Percentiles rank a stretch among this genome's conserved stretches.
These are phyloP conservation scores for Cystobasidium onofrii DNA, from an alignment of 768 basidiomycete genomes.

Conservation along the genomic window DNA sequence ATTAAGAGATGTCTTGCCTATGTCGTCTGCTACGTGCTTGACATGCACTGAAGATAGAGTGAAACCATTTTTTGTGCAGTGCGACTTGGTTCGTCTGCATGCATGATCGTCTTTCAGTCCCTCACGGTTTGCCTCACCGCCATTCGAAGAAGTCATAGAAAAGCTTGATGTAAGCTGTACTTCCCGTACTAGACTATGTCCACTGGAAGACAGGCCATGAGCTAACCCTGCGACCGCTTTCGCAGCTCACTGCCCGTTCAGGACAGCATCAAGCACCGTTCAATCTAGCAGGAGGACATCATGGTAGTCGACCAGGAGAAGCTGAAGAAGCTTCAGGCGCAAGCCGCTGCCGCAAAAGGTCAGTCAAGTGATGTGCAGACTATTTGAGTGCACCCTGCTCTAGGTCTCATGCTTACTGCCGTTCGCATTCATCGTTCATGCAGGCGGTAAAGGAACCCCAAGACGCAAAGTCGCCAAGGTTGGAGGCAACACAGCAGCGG, in stretches of 20 bases:
- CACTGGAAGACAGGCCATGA: too few species aligned
- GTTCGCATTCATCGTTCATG: not conserved
- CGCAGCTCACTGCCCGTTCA: not conserved
- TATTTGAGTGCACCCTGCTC: not conserved
- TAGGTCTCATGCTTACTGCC: not conserved
- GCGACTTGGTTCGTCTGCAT: too few species aligned
- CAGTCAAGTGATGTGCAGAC: not conserved
- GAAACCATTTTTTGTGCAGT: too few species aligned
- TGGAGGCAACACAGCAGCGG: not conserved
- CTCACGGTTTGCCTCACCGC: not conserved
- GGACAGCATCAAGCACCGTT: not conserved
- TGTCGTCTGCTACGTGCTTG: too few species aligned
- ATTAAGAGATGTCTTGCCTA: too few species aligned
- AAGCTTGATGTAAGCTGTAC: not conserved
- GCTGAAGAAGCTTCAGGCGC: constrained; percentile 34
- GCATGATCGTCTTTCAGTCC: not conserved
- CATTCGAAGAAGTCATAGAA: not conserved
- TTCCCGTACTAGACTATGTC: not conserved
- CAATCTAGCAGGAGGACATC: not conserved
- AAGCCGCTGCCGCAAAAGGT: constrained; percentile 25
- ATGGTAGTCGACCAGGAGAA: constrained; percentile 34
- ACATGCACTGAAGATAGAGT: too few species aligned
- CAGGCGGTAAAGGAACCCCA: constrained; percentile 5
- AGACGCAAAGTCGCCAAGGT: constrained; percentile 19
- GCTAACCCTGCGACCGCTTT: not conserved